A percentile compares a stretch with the other conserved stretches of the same genome.
phyloP scores from a whole-genome alignment of 2,329 filamentous ascomycete species.

The Cucurbitaria berberidis region DNA sequence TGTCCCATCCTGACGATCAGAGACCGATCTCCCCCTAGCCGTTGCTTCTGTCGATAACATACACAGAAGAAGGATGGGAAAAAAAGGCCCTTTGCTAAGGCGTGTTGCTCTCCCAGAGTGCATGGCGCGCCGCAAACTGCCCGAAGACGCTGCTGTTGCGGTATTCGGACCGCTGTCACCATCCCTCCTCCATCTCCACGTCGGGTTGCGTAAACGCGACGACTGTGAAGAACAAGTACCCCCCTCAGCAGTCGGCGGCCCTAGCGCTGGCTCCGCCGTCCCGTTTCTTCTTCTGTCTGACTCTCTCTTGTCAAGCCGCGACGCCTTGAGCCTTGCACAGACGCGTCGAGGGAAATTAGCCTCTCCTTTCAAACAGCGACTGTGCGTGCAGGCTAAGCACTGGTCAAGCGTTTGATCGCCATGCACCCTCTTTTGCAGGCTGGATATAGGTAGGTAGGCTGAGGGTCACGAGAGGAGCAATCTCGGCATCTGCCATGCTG shows the following conservation, averaged over 20 bases:
- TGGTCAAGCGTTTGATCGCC: slow-evolving; percentile 50
- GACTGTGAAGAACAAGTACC: slow-evolving; percentile 12
- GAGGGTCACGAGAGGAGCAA: no score
- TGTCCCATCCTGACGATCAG: slow-evolving; percentile 13
- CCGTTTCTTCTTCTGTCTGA: slow-evolving; percentile 22
- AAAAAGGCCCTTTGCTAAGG: slow-evolving; percentile 9
- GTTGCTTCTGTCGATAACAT: slow-evolving; percentile 2
- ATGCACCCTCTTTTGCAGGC: slow-evolving; percentile 38
- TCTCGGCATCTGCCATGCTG: slow-evolving; percentile 30
- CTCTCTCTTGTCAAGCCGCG: slow-evolving; percentile 27
- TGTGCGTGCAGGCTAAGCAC: slow-evolving; percentile 39
- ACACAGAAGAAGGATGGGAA: no score
- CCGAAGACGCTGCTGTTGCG: slow-evolving; percentile 15
- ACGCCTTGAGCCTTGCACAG: slow-evolving; percentile 19
- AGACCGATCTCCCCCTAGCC: background rate
- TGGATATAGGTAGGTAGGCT: no score
- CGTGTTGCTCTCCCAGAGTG: slow-evolving; percentile 7
- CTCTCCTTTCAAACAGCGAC: slow-evolving; percentile 39
- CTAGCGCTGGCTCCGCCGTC: slow-evolving; percentile 28
- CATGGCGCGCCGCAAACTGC: slow-evolving; percentile 23
- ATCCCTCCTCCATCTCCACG: slow-evolving; percentile 33
- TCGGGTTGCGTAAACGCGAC: slow-evolving; percentile 29
- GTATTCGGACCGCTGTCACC: slow-evolving; percentile 29
- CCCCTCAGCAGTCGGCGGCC: slow-evolving; percentile 11
- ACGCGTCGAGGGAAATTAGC: slow-evolving; percentile 34